Percentiles rank a stretch among this genome's conserved stretches.
phyloP scores from a whole-genome alignment of 78 protist species.

The Dictyostelium purpureum region DNA sequence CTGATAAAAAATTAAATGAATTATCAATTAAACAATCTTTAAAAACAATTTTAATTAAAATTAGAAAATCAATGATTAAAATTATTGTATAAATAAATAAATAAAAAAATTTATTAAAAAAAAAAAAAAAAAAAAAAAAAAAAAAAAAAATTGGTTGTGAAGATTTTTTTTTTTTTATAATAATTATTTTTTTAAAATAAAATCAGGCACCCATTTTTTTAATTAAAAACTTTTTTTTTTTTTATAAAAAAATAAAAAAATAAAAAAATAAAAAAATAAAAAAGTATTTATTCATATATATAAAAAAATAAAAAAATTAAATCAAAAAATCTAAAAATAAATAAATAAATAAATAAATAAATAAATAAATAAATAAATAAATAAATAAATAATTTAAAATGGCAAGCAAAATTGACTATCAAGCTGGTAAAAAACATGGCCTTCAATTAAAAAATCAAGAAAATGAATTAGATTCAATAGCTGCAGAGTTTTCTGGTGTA shows the following conservation, averaged over 20 bases:
- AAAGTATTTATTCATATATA: neutral
- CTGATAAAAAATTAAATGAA: constrained; percentile 22
- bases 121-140: neutral
- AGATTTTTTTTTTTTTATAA: neutral
- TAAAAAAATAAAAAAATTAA: neutral
- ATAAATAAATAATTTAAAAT: neutral
- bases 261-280: neutral
- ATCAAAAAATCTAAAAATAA: neutral
- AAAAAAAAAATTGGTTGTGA: neutral
- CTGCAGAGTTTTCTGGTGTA: constrained; percentile 58
- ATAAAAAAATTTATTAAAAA: neutral
- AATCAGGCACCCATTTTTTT: neutral
- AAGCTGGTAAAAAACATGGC: constrained; percentile 64
- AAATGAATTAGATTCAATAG: constrained; percentile 36
- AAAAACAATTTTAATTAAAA: neutral
- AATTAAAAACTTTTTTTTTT: neutral
- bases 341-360: neutral
- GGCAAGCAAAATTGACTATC: constrained; percentile 13
- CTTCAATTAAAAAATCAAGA: constrained; percentile 22
- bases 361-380: neutral
- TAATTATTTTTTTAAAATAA: neutral
- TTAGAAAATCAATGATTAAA: constrained; percentile 22
- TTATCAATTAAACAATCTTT: neutral
- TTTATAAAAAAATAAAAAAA: neutral
- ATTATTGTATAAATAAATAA: neutral